Conservation (phyloP, 768 basidiomycete genomes). For the Royoungia palumana region DNA sequence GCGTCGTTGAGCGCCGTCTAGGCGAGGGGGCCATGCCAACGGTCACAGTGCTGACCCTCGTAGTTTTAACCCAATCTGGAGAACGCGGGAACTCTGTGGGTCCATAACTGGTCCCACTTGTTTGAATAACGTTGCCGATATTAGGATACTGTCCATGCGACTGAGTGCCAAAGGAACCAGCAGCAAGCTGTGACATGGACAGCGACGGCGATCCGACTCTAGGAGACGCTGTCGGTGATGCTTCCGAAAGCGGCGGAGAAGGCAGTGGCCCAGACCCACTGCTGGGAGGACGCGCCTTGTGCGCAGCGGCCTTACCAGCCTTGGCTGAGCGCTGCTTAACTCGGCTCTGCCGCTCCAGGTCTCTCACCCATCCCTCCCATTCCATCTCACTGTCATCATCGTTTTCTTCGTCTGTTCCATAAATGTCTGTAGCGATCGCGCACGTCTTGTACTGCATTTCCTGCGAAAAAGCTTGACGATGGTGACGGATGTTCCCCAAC, state of each 20-base stretch:
- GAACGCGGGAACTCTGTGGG: constrained; percentile 3
- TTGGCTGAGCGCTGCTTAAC: constrained; percentile 13
- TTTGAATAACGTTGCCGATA: constrained; percentile 20
- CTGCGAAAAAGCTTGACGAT: constrained; percentile 21
- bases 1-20: constrained; percentile 28
- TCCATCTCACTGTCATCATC: constrained; percentile 53
- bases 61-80: constrained; percentile 8
- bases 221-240: constrained; percentile 22
- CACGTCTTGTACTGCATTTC: constrained; percentile 23
- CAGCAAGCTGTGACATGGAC: constrained; percentile 2
- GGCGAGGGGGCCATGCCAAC: constrained; percentile 11
- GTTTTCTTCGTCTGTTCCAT: constrained; percentile 35
- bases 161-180: neutral
- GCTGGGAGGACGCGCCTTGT: neutral
- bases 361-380: constrained; percentile 66
- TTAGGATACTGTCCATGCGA: constrained; percentile 16
- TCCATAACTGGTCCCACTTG: neutral
- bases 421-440: neutral
- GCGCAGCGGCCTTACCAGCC: neutral
- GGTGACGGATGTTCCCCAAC: constrained; percentile 20
- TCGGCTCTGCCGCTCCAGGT: constrained; percentile 42
- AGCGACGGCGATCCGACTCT: constrained; percentile 15
- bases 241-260: constrained; percentile 29
- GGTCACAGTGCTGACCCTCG: constrained; percentile 25
- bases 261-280: constrained; percentile 13